A percentile compares a stretch with the other conserved stretches of the same genome.
These are phyloP conservation scores for Cryphonectria parasitica DNA, from an alignment of 2,329 filamentous ascomycete genomes.

Conservation along the genomic window DNA sequence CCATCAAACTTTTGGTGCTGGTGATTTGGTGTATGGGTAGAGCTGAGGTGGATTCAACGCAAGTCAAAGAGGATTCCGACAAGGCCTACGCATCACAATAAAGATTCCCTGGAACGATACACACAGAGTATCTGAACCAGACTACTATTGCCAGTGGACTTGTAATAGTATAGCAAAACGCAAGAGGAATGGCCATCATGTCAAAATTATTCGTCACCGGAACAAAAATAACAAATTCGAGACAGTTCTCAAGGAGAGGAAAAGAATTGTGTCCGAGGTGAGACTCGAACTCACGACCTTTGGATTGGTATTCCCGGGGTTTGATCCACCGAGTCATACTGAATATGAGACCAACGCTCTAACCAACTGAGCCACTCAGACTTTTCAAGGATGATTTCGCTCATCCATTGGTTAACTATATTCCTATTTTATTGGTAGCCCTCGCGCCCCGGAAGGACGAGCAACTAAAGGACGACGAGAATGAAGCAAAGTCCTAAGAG, in stretches of 20 bases:
- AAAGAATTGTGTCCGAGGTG: conserved; percentile 16
- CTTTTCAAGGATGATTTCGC: neutral
- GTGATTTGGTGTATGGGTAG: no score
- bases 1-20: no score
- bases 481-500: neutral
- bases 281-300: conserved; percentile 34
- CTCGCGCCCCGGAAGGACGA: no score
- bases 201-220: neutral
- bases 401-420: neutral
- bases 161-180: neutral
- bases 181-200: neutral
- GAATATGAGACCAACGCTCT: conserved; percentile 44
- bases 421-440: neutral
- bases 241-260: neutral
- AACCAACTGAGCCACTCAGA: conserved; percentile 45
- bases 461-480: neutral
- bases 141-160: neutral
- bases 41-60: no score
- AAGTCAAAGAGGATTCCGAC: no score
- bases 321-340: conserved; percentile 25
- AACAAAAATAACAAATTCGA: neutral
- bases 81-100: no score
- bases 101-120: neutral
- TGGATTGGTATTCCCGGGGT: conserved; percentile 40
- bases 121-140: neutral